These are phyloP conservation scores for Lentithecium fluviatile DNA, from an alignment of 495 filamentous ascomycete genomes.

Conservation along the genomic window DNA sequence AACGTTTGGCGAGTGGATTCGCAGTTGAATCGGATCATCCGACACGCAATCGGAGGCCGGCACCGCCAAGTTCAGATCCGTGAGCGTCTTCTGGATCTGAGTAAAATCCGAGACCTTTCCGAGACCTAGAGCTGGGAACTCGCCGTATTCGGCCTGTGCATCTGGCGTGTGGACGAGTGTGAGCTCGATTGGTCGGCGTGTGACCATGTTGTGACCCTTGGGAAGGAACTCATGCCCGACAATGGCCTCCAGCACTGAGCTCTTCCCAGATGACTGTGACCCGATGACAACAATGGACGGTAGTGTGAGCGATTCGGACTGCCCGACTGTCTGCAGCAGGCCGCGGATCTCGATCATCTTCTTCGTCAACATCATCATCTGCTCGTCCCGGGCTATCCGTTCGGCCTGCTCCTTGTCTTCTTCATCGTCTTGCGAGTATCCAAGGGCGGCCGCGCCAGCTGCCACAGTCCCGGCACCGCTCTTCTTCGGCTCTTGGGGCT, in stretches of 20 bases:
- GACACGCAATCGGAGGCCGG: slow-evolving; percentile 86
- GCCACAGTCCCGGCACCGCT: slow-evolving; percentile 55
- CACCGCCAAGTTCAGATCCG: slow-evolving; percentile 91
- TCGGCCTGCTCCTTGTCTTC: slow-evolving; percentile 50
- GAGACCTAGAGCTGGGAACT: slow-evolving; percentile 89
- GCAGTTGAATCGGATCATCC: slow-evolving; percentile 93
- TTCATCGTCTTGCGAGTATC: slow-evolving; percentile 68
- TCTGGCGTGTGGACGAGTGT: slow-evolving; percentile 95
- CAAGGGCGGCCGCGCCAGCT: slow-evolving; percentile 68
- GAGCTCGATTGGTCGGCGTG: slow-evolving; percentile 90
- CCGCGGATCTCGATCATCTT: slow-evolving; percentile 99
- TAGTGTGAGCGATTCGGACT: slow-evolving; percentile 79
- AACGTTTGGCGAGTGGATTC: slow-evolving; percentile 91
- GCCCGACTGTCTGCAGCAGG: slow-evolving; percentile 84
- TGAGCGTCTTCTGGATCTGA: slow-evolving; percentile 87
- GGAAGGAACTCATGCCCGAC: slow-evolving; percentile 98
- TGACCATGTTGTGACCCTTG: slow-evolving; percentile 98
- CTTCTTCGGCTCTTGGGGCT: slow-evolving; percentile 61
- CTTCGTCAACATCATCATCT: slow-evolving; percentile 99
- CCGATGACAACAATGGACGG: slow-evolving; percentile 98
- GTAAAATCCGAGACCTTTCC: slow-evolving; percentile 92
- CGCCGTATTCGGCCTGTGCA: slow-evolving; percentile 86
- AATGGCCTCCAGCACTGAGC: slow-evolving; percentile 94
- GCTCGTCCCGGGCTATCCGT: slow-evolving; percentile 79
- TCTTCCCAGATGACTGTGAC: slow-evolving; percentile 97